These are phyloP conservation scores for Kwoniella sp. DNA, from an alignment of 768 basidiomycete genomes.

Conservation along the genomic window DNA sequence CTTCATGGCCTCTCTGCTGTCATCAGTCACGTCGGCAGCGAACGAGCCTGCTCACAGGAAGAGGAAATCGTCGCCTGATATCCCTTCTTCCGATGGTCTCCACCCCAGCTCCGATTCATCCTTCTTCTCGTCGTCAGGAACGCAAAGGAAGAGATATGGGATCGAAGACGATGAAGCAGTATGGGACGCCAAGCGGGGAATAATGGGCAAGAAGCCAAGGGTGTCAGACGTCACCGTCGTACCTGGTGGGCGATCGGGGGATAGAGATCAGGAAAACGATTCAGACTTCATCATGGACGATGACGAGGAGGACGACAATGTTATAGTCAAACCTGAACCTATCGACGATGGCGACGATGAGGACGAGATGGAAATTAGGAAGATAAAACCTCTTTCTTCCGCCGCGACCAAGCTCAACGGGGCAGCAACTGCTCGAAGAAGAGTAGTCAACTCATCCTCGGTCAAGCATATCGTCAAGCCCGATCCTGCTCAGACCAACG, in stretches of 20 bases:
- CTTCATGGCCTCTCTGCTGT: slow-evolving; percentile 82
- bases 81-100: slow-evolving; percentile 46
- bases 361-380: slow-evolving; percentile 43
- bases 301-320: slow-evolving; percentile 26
- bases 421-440: slow-evolving; percentile 21
- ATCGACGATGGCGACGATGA: slow-evolving; percentile 34
- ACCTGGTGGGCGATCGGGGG: slow-evolving; percentile 8
- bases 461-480: slow-evolving; percentile 43
- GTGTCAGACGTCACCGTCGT: slow-evolving; percentile 41
- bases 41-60: slow-evolving; percentile 60
- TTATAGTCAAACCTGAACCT: slow-evolving; percentile 35
- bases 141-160: slow-evolving; percentile 39
- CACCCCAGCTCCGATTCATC: slow-evolving; percentile 47
- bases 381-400: slow-evolving; percentile 32
- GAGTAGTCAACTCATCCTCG: slow-evolving; percentile 41
- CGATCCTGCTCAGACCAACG: slow-evolving; percentile 28
- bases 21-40: slow-evolving; percentile 57
- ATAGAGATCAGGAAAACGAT: slow-evolving; percentile 29
- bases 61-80: slow-evolving; percentile 58
- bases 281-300: slow-evolving; percentile 40
- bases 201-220: slow-evolving; percentile 51
- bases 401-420: slow-evolving; percentile 37
- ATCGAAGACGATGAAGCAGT: slow-evolving; percentile 42
- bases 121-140: slow-evolving; percentile 25
- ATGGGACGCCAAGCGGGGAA: slow-evolving; percentile 36